Evolutionary conservation across 225 moss, liverwort and hornwort species (phyloP).

Genomic region (Climacium dendroides): DNA sequence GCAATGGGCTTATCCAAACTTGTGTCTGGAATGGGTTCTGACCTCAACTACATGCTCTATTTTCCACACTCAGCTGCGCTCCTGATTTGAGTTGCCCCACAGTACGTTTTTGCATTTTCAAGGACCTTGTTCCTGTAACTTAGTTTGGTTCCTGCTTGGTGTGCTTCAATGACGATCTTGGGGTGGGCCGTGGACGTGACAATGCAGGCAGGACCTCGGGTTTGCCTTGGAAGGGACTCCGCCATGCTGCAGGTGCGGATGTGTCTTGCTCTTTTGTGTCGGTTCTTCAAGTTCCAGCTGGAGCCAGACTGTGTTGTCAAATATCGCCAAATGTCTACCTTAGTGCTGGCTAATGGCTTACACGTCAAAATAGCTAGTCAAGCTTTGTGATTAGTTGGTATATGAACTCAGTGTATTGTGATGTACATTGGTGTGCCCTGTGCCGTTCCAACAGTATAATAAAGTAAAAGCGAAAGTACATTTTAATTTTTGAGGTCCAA

Average conservation of each 20-base stretch:
- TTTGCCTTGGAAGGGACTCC: not conserved
- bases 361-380: not conserved
- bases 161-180: not conserved
- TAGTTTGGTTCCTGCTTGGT: not conserved
- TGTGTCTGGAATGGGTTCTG: not conserved
- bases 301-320: not conserved
- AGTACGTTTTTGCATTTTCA: not conserved
- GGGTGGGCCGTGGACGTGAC: not conserved
- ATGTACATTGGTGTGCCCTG: too few relatives aligned
- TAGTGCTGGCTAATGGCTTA: not conserved
- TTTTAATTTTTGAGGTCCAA: too few relatives aligned
- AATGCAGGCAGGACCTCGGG: not conserved
- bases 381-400: not conserved
- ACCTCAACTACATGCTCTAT: not conserved
- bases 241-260: not conserved
- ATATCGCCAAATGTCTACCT: not conserved
- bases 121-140: too few relatives aligned
- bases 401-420: not conserved
- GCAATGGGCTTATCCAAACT: not conserved
- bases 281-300: not conserved
- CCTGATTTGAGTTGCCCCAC: not conserved
- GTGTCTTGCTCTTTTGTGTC: not conserved
- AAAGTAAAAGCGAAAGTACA: too few relatives aligned
- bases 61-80: not conserved
- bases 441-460: too few relatives aligned